phyloP scores from a whole-genome alignment of 495 filamentous ascomycete genomes.

The Xanthoparmelia taractica region DNA sequence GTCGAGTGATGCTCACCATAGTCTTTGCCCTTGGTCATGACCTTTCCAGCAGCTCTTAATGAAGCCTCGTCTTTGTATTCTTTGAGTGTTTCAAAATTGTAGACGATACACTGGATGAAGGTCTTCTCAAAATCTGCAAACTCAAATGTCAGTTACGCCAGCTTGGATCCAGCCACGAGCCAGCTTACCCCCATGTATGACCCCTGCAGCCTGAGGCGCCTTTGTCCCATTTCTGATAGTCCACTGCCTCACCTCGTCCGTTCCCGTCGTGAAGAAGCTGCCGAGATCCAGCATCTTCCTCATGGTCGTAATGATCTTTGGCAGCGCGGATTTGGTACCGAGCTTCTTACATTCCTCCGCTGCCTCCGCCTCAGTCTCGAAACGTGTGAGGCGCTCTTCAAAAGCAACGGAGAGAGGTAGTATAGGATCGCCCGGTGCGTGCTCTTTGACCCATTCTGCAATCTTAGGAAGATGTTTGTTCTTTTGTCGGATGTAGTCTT shows the following conservation, averaged over 20 bases:
- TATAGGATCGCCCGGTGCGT: constrained; percentile 80
- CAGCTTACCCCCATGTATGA: constrained; percentile 70
- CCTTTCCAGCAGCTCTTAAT: constrained; percentile 88
- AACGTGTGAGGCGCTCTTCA: constrained; percentile 80
- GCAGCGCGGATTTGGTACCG: constrained; percentile 77
- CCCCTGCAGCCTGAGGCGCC: constrained; percentile 92
- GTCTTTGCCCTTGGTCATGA: constrained; percentile 99
- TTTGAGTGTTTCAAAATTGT: constrained; percentile 63
- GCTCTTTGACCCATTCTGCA: constrained; percentile 84
- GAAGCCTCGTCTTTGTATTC: constrained; percentile 65
- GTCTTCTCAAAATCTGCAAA: constrained; percentile 91
- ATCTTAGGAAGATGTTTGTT: constrained; percentile 97
- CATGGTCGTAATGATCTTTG: constrained; percentile 94
- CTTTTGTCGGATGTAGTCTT: constrained; percentile 97
- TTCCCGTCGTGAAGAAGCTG: constrained; percentile 94
- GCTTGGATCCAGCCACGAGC: background rate
- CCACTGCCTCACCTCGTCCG: constrained; percentile 98
- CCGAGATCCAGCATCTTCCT: constrained; percentile 79
- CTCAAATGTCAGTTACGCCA: background rate
- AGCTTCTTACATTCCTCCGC: constrained; percentile 83
- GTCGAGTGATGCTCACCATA: constrained; percentile 60
- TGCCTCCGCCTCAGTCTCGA: constrained; percentile 69
- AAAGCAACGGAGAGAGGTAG: constrained; percentile 88
- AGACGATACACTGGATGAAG: constrained; percentile 93
- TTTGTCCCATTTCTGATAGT: constrained; percentile 95